Evolutionary conservation across 176 grass and related monocot genomes (phyloP), one percentile per base, ranked within the genome.

Genomic region (Rhynchospora pubera): DNA sequence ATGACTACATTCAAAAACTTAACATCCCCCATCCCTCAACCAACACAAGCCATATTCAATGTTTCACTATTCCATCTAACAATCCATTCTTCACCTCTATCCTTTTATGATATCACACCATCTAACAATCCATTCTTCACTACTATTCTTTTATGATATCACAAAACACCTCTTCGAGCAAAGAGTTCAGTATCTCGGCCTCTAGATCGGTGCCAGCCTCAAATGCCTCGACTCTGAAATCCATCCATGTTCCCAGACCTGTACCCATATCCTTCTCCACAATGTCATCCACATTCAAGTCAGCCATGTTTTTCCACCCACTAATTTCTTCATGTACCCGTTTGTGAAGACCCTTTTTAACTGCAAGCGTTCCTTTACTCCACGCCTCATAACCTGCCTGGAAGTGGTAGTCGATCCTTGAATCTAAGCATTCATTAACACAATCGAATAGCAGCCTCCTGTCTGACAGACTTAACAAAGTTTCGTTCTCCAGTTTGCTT

Each of bases 201-300:
- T 90, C 88, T 23, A 94, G 57, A 47, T 98, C 87, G 19, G 73
- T 70, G 3, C 89, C 87, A 14, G 87, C 74, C 76, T 98, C 92
- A 14, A 88, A 87, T 23, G 70, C 82, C 62, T 94, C 92, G 3
- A 87, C 81, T 18, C 61, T 65, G 81, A 94, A 94, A 79, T 94
- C 92, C 16, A 85, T 79, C 94, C 91, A 97, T 34, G 75, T 87
- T 50, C 90, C 94, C 28, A 97, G 77, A 14, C 83, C 82, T 19
- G 57, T 84, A 78, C 87, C 89, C 96, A 98, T 98, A 81, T 93
- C 92, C 58, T 89, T 94, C 62, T 89, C 89, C 42, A 98, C 89
- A 89, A 95, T 86, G 26, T 91, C 87, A 84, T 94, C 87, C 6
- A 90, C 92, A 39, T 87, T 87, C 83, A 70, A 84, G 15, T 90